These are phyloP conservation scores for Serendipita sp. DNA, from an alignment of 768 basidiomycete genomes.

Conservation along the genomic window DNA sequence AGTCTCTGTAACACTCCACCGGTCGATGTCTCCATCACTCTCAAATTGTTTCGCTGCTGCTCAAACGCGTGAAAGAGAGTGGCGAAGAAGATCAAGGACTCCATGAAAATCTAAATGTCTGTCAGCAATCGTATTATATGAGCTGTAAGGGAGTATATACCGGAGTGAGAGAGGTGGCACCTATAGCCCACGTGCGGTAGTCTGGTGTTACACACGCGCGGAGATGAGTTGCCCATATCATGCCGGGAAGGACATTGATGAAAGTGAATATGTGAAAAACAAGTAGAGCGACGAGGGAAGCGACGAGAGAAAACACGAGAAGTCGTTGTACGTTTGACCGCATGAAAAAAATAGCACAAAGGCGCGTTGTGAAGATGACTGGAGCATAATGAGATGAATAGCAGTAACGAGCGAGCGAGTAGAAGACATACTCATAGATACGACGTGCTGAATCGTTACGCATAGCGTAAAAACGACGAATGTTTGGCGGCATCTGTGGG, in stretches of 20 bases:
- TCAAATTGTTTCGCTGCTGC: background rate
- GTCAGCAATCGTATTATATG: background rate
- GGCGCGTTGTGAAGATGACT: background rate
- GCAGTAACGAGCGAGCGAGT: background rate
- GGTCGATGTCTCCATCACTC: background rate
- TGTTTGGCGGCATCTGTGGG: background rate
- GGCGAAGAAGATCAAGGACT: background rate
- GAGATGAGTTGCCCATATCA: background rate
- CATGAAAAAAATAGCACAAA: background rate
- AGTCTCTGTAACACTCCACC: background rate
- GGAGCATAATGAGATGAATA: background rate
- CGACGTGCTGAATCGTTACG: background rate
- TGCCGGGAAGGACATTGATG: background rate
- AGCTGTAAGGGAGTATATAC: background rate
- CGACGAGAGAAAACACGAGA: background rate
- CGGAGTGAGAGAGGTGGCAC: background rate
- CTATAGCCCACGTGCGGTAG: background rate
- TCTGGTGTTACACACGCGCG: background rate
- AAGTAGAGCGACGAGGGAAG: background rate
- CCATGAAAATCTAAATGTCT: background rate
- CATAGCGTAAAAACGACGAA: background rate
- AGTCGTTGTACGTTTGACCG: background rate
- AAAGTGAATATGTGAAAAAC: background rate
- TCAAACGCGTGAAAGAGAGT: background rate
- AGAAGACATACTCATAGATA: background rate